phyloP scores from a whole-genome alignment of 352 stramenopile species.

The Aphanomyces astaci region DNA sequence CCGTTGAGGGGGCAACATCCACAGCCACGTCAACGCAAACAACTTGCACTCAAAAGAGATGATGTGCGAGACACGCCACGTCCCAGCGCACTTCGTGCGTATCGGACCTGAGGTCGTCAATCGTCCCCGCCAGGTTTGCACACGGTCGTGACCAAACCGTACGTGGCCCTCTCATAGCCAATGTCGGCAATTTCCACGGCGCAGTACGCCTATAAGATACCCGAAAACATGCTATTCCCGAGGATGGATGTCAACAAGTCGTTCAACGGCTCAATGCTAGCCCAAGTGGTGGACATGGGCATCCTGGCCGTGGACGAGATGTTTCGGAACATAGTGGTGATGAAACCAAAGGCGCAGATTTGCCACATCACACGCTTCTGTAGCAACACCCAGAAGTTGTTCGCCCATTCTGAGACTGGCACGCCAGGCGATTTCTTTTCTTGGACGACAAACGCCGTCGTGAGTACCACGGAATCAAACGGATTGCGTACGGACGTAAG shows the following conservation, averaged over 20 bases:
- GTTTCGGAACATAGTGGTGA: constrained; percentile 13
- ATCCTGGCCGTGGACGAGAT: not conserved
- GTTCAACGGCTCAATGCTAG: not conserved
- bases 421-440: not conserved
- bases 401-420: not conserved
- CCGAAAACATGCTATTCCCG: not conserved
- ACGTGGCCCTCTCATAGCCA: constrained; percentile 47
- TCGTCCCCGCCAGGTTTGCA: not conserved
- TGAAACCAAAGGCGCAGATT: constrained; percentile 26
- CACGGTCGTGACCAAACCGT: constrained; percentile 48
- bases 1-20: constrained; percentile 30
- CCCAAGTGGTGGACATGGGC: not conserved
- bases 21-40: too few species aligned
- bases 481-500: not conserved
- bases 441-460: not conserved
- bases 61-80: constrained; percentile 33
- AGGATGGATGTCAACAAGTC: not conserved
- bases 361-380: constrained; percentile 10
- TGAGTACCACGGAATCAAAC: not conserved
- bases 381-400: not conserved
- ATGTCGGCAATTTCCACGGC: constrained; percentile 48
- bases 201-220: constrained; percentile 42
- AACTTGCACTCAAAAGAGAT: constrained; percentile 29
- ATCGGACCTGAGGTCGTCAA: constrained; percentile 18
- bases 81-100: constrained; percentile 32